Evolutionary conservation across 768 basidiomycete genomes (phyloP), one percentile per base, ranked within the genome.

Genomic region (Trametes cinnabarina): DNA sequence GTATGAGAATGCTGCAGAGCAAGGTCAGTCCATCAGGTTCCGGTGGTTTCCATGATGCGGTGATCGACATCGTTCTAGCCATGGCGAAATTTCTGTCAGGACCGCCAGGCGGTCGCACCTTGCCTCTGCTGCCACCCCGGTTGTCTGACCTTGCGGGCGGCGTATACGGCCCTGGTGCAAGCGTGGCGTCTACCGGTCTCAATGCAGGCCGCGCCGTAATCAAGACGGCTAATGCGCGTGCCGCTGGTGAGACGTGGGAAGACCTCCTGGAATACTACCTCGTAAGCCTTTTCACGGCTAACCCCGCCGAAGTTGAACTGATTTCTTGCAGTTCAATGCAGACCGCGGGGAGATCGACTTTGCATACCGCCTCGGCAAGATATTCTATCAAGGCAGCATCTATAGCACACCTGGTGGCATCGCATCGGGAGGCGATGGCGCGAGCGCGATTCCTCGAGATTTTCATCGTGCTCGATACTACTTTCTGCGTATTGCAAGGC

Each of bases 341-440:
- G 94, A 98, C 65, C 85, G 94, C 25, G 93, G 92, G 25, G 92
- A 94, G 64, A 84, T 84, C 49, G 86, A 88, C 61, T 96, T 92
- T 69, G 93, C 94, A 2, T 94, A 90, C 72, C 85, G 92, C 15
- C 81, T 98, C 2, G 97, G 94, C n/a, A 88, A 92, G 73, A 90
- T 98, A 10, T 96, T 89, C 74, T 98, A 99, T 68, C 90, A 94
- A 68, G 97, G 97, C 17, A 94, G 91, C 57, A 89, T 98, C 34
- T 98, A 97, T 67, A 79, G 82, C 5, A 76, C 83, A 10, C 71
- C 79, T 14, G 93, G 93, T 3, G 95, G 96, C 10, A 85, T 90
- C 39, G 83, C 81, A 2, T 94, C 91, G 1, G 92, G 94, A 15
- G 90, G 91, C 23, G 92, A 96, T 73, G 92, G 92, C n/a, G 93